Evolutionary conservation across 2,329 filamentous ascomycete genomes (phyloP).

Genomic region (Keithomyces neogunnii): DNA sequence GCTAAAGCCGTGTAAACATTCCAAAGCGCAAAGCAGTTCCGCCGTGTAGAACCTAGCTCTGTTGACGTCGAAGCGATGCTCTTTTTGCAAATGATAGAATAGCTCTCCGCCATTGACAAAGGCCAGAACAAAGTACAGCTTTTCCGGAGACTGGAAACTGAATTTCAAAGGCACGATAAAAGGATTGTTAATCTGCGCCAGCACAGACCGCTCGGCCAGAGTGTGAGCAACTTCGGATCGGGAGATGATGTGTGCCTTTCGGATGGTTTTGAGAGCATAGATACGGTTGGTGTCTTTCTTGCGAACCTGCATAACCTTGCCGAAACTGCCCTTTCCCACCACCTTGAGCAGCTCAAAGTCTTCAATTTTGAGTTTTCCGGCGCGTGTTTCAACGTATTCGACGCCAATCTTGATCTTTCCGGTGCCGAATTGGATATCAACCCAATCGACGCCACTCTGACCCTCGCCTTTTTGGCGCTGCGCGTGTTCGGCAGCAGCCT

Average conservation of each 20-base stretch:
- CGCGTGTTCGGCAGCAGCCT: conserved; percentile 60
- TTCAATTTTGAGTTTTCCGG: conserved; percentile 85
- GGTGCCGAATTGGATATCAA: conserved; percentile 81
- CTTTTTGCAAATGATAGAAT: conserved; percentile 94
- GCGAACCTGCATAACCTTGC: conserved; percentile 98
- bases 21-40: conserved; percentile 87
- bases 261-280: conserved; percentile 98
- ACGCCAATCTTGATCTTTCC: conserved; percentile 88
- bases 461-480: conserved; percentile 39
- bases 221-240: conserved; percentile 96
- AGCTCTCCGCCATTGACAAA: conserved; percentile 98
- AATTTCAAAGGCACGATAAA: conserved; percentile 99
- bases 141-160: conserved; percentile 97
- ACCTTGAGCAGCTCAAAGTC: conserved; percentile 98
- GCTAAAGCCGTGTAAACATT: conserved; percentile 96
- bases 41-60: conserved; percentile 95
- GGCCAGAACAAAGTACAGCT: conserved; percentile 91
- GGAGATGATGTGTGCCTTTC: conserved; percentile 98
- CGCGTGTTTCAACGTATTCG: conserved; percentile 87
- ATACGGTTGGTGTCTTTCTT: conserved; percentile 98
- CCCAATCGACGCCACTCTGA: conserved; percentile 77
- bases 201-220: conserved; percentile 90
- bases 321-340: conserved; percentile 95
- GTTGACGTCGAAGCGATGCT: conserved; percentile 97
- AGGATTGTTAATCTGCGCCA: conserved; percentile 98